These are phyloP conservation scores for Boletus sp. DNA, from an alignment of 768 basidiomycete genomes.

Conservation along the genomic window DNA sequence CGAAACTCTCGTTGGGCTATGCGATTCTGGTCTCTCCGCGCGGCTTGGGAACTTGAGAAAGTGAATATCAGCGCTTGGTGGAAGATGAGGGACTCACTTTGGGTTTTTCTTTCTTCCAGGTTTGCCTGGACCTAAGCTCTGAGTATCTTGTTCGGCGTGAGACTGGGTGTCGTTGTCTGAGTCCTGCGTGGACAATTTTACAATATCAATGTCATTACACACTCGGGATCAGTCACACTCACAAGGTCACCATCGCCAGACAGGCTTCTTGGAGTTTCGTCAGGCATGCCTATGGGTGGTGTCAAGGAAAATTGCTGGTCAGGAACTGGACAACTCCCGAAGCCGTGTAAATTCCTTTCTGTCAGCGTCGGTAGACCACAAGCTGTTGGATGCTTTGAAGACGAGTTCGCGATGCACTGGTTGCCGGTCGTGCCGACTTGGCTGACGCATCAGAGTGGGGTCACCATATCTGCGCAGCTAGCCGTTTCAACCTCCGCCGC, in stretches of 20 bases:
- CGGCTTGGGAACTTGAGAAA: slow-evolving; percentile 72
- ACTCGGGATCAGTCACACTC: slow-evolving; percentile 12
- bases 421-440: slow-evolving; percentile 10
- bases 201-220: slow-evolving; percentile 11
- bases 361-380: neutral
- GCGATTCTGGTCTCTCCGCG: slow-evolving; percentile 84
- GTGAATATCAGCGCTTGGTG: slow-evolving; percentile 15
- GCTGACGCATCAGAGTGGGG: slow-evolving; percentile 17
- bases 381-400: slow-evolving; percentile 7
- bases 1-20: slow-evolving; percentile 95
- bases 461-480: slow-evolving; percentile 1
- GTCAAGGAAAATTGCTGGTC: slow-evolving; percentile 33
- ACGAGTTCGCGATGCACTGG: neutral
- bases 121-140: slow-evolving; percentile 25
- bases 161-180: slow-evolving; percentile 73
- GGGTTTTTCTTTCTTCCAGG: slow-evolving; percentile 88
- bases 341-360: neutral
- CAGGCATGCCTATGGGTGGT: slow-evolving; percentile 41
- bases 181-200: slow-evolving; percentile 40
- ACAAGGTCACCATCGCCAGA: slow-evolving; percentile 60
- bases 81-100: slow-evolving; percentile 50
- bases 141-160: slow-evolving; percentile 27
- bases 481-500: slow-evolving; percentile 1
- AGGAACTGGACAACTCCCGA: neutral
- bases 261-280: slow-evolving; percentile 54